phyloP scores from a whole-genome alignment of 495 filamentous ascomycete species.

The Aspergillus olivimuriae region DNA sequence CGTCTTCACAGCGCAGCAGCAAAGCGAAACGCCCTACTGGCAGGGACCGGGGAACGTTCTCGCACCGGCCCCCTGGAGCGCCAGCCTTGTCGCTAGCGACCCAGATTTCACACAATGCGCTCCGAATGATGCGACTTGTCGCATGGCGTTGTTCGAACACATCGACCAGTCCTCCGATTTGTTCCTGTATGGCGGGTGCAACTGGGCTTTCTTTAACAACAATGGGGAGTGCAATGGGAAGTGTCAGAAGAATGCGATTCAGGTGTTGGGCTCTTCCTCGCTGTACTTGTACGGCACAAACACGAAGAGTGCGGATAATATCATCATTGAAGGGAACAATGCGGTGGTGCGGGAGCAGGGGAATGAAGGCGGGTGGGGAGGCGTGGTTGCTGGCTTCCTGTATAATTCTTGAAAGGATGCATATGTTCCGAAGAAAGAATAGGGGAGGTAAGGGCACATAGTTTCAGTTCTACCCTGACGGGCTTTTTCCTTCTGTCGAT shows the following conservation, averaged over 20 bases:
- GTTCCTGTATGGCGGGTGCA: constrained; percentile 47
- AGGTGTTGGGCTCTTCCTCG: constrained; percentile 21
- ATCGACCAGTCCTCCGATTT: constrained; percentile 39
- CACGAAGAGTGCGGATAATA: constrained; percentile 35
- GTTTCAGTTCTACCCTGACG: too few relatives aligned
- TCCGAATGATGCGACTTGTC: constrained; percentile 27
- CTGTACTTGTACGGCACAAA: constrained; percentile 38
- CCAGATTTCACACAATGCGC: constrained; percentile 32
- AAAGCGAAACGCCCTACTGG: constrained; percentile 45
- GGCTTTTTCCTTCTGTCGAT: too few relatives aligned
- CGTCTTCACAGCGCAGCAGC: constrained; percentile 41
- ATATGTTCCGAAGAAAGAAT: too few relatives aligned
- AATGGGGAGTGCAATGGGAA: constrained; percentile 30
- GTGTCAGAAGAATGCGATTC: constrained; percentile 41
- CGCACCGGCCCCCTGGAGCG: constrained; percentile 41
- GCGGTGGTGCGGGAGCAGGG: constrained; percentile 29
- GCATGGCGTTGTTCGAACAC: constrained; percentile 34
- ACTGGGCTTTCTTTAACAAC: constrained; percentile 49
- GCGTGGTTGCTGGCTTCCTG: constrained; percentile 44
- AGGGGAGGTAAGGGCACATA: too few relatives aligned
- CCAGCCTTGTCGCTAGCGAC: constrained; percentile 31
- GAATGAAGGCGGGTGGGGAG: constrained; percentile 53
- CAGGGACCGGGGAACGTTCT: constrained; percentile 29
- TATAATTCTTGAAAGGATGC: constrained; percentile 20
- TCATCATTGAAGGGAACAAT: constrained; percentile 28